Percentiles rank a stretch among this genome's conserved stretches.
phyloP scores from a whole-genome alignment of 1,139 yeast species.

The Lodderomyces beijingensis region DNA sequence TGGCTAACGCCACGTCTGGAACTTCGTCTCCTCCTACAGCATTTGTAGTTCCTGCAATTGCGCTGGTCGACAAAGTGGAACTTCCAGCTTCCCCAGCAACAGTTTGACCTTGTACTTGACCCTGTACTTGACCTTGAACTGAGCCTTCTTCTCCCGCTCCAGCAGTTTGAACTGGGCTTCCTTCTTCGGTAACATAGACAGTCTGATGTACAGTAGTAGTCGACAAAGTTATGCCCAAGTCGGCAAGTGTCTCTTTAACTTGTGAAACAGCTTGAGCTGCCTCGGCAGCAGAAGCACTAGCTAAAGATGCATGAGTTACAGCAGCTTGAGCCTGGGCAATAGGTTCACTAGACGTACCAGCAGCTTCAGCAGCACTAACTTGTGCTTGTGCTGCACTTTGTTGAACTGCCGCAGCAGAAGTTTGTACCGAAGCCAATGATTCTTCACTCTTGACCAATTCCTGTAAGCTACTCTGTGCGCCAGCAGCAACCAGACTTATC shows the following conservation, averaged over 20 bases:
- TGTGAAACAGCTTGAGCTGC: slow-evolving; percentile 4
- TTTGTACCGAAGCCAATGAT: slow-evolving; percentile 8
- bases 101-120: neutral
- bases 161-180: neutral
- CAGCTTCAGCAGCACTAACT: slow-evolving; percentile 9
- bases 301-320: slow-evolving; percentile 8
- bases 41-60: neutral
- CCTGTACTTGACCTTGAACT: neutral
- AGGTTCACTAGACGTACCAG: slow-evolving; percentile 6
- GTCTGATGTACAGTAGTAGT: neutral
- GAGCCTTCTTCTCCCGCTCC: neutral
- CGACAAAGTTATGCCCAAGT: neutral
- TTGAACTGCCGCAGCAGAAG: slow-evolving; percentile 7
- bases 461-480: slow-evolving; percentile 7
- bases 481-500: slow-evolving; percentile 6
- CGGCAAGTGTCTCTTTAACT: slow-evolving; percentile 5
- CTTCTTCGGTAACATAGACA: slow-evolving; percentile 4
- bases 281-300: slow-evolving; percentile 7
- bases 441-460: slow-evolving; percentile 6
- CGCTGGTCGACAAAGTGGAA: too few relatives aligned
- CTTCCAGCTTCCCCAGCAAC: neutral
- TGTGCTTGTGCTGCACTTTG: slow-evolving; percentile 10
- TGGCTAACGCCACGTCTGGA: neutral
- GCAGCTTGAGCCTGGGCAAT: slow-evolving; percentile 8
- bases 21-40: neutral